phyloP scores from a whole-genome alignment of 1,139 yeast genomes.

The Pichia sp. region DNA sequence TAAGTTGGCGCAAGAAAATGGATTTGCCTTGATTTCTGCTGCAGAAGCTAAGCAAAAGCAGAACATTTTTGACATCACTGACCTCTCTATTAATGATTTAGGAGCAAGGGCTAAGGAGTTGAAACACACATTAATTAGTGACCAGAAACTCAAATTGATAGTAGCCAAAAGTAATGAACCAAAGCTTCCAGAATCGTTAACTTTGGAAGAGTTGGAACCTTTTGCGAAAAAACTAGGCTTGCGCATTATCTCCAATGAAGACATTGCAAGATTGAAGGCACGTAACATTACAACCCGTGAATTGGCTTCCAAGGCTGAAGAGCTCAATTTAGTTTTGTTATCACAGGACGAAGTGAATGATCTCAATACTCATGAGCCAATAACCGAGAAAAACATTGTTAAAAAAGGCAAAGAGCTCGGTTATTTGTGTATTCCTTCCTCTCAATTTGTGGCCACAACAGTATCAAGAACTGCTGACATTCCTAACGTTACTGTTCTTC shows the following conservation, averaged over 20 bases:
- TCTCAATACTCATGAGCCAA: constrained; percentile 19
- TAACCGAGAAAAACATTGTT: constrained; percentile 27
- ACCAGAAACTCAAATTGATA: constrained; percentile 28
- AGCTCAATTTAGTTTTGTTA: constrained; percentile 43
- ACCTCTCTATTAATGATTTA: constrained; percentile 18
- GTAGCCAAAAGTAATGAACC: constrained; percentile 8
- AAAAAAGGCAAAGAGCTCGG: constrained; percentile 43
- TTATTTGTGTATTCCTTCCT: constrained; percentile 49
- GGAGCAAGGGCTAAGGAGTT: constrained; percentile 26
- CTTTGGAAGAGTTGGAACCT: constrained; percentile 16
- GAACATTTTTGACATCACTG: constrained; percentile 2
- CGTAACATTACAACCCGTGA: constrained; percentile 28
- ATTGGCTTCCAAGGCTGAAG: constrained; percentile 39
- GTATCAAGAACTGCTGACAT: constrained; percentile 51
- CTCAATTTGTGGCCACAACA: constrained; percentile 57
- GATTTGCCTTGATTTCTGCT: constrained; percentile 20
- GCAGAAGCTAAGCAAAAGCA: not conserved
- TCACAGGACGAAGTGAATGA: constrained; percentile 33
- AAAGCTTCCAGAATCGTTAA: constrained; percentile 12
- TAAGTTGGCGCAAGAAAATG: not conserved
- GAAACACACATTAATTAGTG: constrained; percentile 39
- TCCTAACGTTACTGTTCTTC: constrained; percentile 58
- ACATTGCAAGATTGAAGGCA: constrained; percentile 26
- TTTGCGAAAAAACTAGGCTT: constrained; percentile 30
- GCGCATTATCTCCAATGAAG: constrained; percentile 27